Percentiles rank a stretch among this genome's conserved stretches.
Conservation (phyloP, 2,329 filamentous ascomycete genomes). For the Penicillium brasilianum region DNA sequence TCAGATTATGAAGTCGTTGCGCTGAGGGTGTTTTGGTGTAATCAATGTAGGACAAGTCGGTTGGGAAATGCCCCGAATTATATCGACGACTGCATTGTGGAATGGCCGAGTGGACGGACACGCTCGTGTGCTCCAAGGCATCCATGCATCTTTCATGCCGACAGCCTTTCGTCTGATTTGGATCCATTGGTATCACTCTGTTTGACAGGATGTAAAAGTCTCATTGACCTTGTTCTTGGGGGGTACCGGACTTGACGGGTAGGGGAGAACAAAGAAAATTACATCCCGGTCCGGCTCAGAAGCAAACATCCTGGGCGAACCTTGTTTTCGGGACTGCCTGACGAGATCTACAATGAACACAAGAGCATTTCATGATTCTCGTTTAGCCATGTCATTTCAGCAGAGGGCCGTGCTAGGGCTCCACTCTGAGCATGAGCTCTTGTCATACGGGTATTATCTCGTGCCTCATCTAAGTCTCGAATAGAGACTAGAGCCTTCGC, state of each 20-base stretch:
- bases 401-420: not conserved
- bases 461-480: conserved; percentile 25
- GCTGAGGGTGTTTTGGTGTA: not conserved
- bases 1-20: not conserved
- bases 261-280: not conserved
- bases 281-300: not conserved
- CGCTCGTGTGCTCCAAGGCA: conserved; percentile 2
- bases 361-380: not conserved
- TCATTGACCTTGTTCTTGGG: not conserved
- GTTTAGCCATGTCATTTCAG: conserved; percentile 5
- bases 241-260: not conserved
- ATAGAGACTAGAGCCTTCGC: not conserved
- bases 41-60: not conserved
- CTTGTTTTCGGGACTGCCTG: not conserved
- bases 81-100: conserved; percentile 2
- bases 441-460: conserved; percentile 31
- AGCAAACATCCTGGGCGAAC: not conserved
- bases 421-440: not conserved
- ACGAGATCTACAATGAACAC: not conserved
- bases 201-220: not conserved
- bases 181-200: not conserved
- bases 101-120: not conserved
- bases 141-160: conserved; percentile 10
- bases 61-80: conserved; percentile 13
- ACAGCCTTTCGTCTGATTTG: conserved; percentile 10